phyloP scores from a whole-genome alignment of 2,329 filamentous ascomycete genomes.

The Sclerotinia nivalis region DNA sequence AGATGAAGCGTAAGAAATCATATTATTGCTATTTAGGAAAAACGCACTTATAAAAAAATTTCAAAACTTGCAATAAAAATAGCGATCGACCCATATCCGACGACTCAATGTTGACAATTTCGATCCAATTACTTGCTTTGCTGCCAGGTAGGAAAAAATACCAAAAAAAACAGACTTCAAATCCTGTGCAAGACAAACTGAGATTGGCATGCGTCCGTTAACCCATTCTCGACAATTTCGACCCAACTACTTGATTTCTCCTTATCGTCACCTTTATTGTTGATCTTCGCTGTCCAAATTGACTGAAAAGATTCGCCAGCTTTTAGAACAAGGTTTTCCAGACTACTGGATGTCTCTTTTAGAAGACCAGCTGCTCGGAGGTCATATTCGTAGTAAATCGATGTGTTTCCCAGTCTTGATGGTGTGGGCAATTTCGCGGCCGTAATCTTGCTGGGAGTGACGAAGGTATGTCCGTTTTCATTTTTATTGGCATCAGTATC shows the following conservation, averaged over 20 bases:
- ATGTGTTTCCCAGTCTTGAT: not conserved
- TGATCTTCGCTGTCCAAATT: not conserved
- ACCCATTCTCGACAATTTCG: not conserved
- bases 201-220: not conserved
- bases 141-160: too few species aligned
- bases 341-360: not conserved
- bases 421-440: not conserved
- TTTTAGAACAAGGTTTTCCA: not conserved
- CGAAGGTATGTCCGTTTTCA: not conserved
- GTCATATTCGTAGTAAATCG: not conserved
- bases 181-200: constrained; percentile 1
- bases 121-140: too few species aligned
- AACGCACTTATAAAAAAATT: too few species aligned
- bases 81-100: too few species aligned
- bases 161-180: not conserved
- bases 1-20: too few species aligned
- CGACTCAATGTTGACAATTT: too few species aligned
- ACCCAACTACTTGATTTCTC: constrained; percentile 7
- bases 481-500: constrained; percentile 1
- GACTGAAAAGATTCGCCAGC: not conserved
- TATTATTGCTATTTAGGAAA: too few species aligned
- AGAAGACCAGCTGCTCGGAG: not conserved
- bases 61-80: too few species aligned
- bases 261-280: not conserved
- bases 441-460: not conserved